Percentiles rank a stretch among this genome's conserved stretches.
These are phyloP conservation scores for Ilyonectria destructans DNA, from an alignment of 2,329 filamentous ascomycete species.

Conservation along the genomic window DNA sequence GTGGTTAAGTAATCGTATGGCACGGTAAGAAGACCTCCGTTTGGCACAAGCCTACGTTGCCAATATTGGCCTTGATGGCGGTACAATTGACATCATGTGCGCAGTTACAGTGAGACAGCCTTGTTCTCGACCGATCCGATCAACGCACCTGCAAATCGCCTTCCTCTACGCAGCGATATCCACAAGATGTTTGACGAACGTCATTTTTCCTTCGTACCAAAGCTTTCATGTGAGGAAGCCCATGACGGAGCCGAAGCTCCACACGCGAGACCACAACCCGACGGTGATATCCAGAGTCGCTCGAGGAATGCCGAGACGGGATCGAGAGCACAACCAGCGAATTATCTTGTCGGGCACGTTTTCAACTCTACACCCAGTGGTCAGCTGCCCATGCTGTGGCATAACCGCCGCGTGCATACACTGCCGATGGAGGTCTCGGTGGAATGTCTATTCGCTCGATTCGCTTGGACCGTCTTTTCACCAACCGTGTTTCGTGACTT, in stretches of 20 bases:
- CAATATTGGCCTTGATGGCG: background rate
- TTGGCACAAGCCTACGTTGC: background rate
- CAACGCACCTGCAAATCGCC: background rate
- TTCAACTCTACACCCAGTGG: constrained; percentile 1
- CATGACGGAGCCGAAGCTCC: background rate
- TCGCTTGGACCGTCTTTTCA: constrained; percentile 26
- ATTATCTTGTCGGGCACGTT: constrained; percentile 4
- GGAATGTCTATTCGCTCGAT: constrained; percentile 18
- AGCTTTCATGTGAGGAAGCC: background rate
- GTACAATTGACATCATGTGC: background rate
- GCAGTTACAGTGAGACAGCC: background rate
- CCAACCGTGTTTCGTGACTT: constrained; percentile 21
- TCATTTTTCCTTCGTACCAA: constrained; percentile 8
- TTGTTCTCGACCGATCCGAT: constrained; percentile 1
- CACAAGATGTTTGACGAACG: constrained; percentile 21
- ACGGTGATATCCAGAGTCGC: background rate
- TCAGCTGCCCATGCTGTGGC: background rate
- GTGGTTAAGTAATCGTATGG: background rate
- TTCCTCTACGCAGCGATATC: constrained; percentile 8
- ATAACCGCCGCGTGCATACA: background rate
- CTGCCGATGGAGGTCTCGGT: background rate
- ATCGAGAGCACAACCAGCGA: background rate
- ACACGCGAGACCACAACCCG: background rate
- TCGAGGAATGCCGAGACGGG: too few species aligned
- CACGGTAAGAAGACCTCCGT: background rate